Evolutionary conservation across 148 eudicot species (phyloP), one percentile per base, ranked within the genome.

Genomic region (Diospyros kaki): DNA sequence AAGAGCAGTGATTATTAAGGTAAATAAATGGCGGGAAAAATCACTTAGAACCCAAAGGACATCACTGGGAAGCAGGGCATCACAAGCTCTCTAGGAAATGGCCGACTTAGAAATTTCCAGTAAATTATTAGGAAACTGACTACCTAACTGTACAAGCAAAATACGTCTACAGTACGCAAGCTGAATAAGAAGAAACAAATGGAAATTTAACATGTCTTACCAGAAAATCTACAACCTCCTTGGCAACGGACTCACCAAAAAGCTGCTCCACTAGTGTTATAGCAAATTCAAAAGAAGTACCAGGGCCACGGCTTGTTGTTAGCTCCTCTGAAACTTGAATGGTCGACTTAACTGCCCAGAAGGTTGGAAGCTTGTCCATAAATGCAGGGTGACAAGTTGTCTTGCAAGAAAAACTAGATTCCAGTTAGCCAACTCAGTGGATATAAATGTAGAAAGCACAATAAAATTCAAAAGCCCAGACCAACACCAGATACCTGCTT

Each of bases 241-340:
- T 73, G 72, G 96, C 87, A 66, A 79, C 81, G 65, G 91, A 79
- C 77, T 89, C 97, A 39, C 91, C 88, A 79, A 84, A 86, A 63
- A 95, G 87, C 75, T 95, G 98, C 51, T 85, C 86, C 17, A 86
- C 98, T 76, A 92, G 76, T 66, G 96, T 77, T 60, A 90, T 62
- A 72, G 96, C 89, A 84, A 95, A 95, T 77, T 86, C 88, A 82
- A 87, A 90, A 50, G 86, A 78, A 79, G 98, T 95, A 73, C 97
- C 98, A 1, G 98, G 96, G 58, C 98, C 98, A 83, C 97, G 96
- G 78, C 98, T 92, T 58, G 98, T 95, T 70, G 97, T 95, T 71
- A 95, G 87, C 87, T 90, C 91, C 41, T 86, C 97, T 14, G 96
- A 92, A 58, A 95, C 87, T 77, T 90, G 97, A 66, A 87, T 80